Evolutionary conservation across 805 yeast species (phyloP).

Genomic region (Candida chauliodis): DNA sequence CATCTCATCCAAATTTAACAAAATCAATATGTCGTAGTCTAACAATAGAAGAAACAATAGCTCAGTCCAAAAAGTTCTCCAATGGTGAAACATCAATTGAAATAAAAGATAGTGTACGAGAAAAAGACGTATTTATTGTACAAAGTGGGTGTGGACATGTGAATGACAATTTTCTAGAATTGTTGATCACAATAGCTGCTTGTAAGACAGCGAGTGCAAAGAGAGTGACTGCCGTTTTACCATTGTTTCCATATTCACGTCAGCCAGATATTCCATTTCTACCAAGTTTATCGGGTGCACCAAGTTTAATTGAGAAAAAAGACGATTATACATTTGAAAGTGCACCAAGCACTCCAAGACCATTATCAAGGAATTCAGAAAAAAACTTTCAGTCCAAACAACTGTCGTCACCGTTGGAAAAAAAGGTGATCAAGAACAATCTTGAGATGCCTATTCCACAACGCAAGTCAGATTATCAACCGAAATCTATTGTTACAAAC

Average conservation of each 20-base stretch:
- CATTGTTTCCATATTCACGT: constrained; percentile 91
- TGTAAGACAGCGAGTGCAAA: constrained; percentile 89
- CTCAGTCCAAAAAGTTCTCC: constrained; percentile 59
- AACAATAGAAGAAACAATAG: constrained; percentile 69
- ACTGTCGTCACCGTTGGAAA: constrained; percentile 7
- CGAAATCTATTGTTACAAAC: constrained; percentile 29
- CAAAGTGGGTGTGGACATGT: constrained; percentile 88
- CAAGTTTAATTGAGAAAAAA: constrained; percentile 36
- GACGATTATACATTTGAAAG: constrained; percentile 47
- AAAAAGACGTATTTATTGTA: constrained; percentile 89
- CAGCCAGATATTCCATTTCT: constrained; percentile 93
- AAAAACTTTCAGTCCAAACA: neutral
- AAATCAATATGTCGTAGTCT: constrained; percentile 71
- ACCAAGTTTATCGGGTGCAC: constrained; percentile 62
- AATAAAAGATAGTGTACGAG: constrained; percentile 85
- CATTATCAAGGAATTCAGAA: constrained; percentile 23
- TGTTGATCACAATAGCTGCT: constrained; percentile 82
- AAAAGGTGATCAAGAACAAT: constrained; percentile 9
- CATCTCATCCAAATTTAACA: constrained; percentile 80
- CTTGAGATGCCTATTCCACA: constrained; percentile 10
- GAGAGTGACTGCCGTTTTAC: constrained; percentile 86
- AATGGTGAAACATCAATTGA: constrained; percentile 94
- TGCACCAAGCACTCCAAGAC: constrained; percentile 50
- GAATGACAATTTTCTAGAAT: constrained; percentile 80
- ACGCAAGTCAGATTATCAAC: constrained; percentile 9